Percentiles rank a stretch among this genome's conserved stretches.
phyloP scores from a whole-genome alignment of 2,329 filamentous ascomycete species.

The Beauveria bassiana region DNA sequence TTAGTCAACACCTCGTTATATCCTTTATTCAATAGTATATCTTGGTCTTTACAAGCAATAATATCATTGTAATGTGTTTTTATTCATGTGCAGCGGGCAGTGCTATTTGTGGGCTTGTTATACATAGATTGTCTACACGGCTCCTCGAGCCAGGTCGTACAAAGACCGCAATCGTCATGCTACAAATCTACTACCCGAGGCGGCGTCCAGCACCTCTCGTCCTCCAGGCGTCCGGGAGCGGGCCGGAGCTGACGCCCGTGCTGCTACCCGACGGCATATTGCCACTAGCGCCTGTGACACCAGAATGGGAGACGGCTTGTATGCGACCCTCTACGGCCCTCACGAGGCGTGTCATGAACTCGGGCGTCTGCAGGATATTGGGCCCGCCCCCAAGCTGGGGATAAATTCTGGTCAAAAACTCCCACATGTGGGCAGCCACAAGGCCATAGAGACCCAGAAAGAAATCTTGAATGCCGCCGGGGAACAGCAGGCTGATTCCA shows the following conservation, averaged over 20 bases:
- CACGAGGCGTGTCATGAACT: conserved; percentile 62
- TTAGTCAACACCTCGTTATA: neutral
- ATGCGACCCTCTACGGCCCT: conserved; percentile 24
- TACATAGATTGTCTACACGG: neutral
- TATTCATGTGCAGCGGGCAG: no score
- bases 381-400: conserved; percentile 79
- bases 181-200: conserved; percentile 36
- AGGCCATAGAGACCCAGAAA: conserved; percentile 68
- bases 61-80: neutral
- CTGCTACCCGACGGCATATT: neutral
- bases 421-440: conserved; percentile 78
- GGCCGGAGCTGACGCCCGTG: conserved; percentile 27
- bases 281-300: neutral
- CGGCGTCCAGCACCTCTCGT: conserved; percentile 55
- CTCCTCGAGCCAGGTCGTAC: neutral
- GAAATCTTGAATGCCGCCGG: conserved; percentile 45
- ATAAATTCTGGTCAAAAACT: conserved; percentile 83
- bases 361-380: conserved; percentile 69
- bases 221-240: conserved; percentile 57
- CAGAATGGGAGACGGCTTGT: neutral
- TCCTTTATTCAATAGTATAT: neutral
- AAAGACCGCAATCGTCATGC: neutral
- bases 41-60: neutral
- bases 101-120: neutral
- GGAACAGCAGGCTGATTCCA: conserved; percentile 61